phyloP scores from a whole-genome alignment of 2,329 filamentous ascomycete species.

The Diaporthe vexans region DNA sequence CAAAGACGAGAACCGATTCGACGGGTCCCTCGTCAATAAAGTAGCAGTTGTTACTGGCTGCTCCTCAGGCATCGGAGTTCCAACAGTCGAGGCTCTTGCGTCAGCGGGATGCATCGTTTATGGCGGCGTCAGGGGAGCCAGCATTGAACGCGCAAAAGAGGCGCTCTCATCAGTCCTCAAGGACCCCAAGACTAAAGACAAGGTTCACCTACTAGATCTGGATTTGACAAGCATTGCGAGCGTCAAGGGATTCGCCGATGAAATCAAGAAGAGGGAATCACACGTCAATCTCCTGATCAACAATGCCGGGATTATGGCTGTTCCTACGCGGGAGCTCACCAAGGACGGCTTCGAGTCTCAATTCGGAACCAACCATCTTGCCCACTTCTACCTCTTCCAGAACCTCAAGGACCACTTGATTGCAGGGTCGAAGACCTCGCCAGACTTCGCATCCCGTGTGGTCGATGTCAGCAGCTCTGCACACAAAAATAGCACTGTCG shows the following conservation, averaged over 20 bases:
- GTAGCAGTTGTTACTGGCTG: conserved; percentile 57
- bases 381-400: conserved; percentile 66
- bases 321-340: conserved; percentile 51
- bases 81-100: conserved; percentile 57
- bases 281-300: conserved; percentile 53
- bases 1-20: conserved; percentile 50
- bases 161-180: conserved; percentile 49
- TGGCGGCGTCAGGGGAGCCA: conserved; percentile 55
- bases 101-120: conserved; percentile 60
- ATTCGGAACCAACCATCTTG: conserved; percentile 65
- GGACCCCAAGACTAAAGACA: conserved; percentile 38
- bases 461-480: conserved; percentile 58
- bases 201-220: conserved; percentile 52
- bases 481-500: conserved; percentile 52
- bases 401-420: conserved; percentile 60
- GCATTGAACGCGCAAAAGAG: conserved; percentile 53
- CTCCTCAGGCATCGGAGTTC: conserved; percentile 56
- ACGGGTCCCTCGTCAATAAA: conserved; percentile 52
- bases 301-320: conserved; percentile 61
- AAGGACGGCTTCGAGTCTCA: conserved; percentile 63
- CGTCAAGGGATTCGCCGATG: conserved; percentile 51
- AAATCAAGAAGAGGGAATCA: conserved; percentile 46
- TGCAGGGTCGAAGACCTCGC: conserved; percentile 51
- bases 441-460: conserved; percentile 57
- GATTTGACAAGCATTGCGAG: conserved; percentile 50